phyloP scores from a whole-genome alignment of 352 stramenopile genomes.

The Globisporangium rhizosaccharum region DNA sequence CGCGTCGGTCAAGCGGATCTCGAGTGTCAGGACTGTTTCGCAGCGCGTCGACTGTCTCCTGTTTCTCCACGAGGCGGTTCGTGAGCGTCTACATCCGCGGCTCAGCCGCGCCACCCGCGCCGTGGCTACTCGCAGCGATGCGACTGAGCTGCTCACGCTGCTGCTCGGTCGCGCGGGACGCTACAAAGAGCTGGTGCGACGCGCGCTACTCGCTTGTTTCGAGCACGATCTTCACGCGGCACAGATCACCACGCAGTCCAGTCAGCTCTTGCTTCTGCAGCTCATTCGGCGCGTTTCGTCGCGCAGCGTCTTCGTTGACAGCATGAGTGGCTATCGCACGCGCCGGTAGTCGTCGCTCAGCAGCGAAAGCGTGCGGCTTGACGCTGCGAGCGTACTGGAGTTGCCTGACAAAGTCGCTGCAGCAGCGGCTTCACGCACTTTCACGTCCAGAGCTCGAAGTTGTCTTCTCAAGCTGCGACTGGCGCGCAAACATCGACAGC shows the following conservation, averaged over 20 bases:
- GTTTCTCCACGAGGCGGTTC: constrained; percentile 77
- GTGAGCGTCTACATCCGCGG: constrained; percentile 72
- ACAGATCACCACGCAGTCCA: constrained; percentile 44
- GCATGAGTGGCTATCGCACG: constrained; percentile 53
- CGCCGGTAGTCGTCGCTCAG: constrained; percentile 54
- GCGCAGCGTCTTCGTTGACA: constrained; percentile 72
- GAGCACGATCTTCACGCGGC: constrained; percentile 37
- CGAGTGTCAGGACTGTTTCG: constrained; percentile 64
- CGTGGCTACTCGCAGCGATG: constrained; percentile 14
- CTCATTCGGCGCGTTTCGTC: constrained; percentile 59
- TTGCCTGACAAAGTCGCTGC: background rate
- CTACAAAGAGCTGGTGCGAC: constrained; percentile 30
- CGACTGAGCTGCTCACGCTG: constrained; percentile 39
- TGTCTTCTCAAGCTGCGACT: constrained; percentile 68
- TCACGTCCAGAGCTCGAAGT: constrained; percentile 60
- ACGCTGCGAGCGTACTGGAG: background rate
- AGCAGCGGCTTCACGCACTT: constrained; percentile 23
- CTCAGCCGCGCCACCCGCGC: constrained; percentile 28
- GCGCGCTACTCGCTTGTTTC: constrained; percentile 28
- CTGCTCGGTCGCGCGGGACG: constrained; percentile 32
- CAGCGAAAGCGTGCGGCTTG: constrained; percentile 16
- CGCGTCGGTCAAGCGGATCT: constrained; percentile 59
- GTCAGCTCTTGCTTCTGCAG: constrained; percentile 65
- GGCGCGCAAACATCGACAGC: constrained; percentile 60
- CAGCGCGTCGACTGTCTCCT: constrained; percentile 66